Evolutionary conservation across 352 stramenopile species (phyloP), one percentile per base, ranked within the genome.

Genomic region (Phytopythium ostracodes): DNA sequence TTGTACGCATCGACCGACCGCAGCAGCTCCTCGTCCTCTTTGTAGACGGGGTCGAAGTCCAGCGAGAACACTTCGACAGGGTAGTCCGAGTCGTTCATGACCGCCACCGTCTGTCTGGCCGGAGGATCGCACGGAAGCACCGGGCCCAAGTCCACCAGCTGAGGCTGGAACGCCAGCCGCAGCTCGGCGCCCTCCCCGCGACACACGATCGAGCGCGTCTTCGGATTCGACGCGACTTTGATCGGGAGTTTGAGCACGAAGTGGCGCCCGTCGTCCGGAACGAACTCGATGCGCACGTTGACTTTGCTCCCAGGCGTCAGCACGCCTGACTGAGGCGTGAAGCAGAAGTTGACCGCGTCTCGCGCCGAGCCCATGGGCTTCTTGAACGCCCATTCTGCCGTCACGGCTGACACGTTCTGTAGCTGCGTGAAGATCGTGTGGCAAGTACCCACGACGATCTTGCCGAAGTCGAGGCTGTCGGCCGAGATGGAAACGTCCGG

Each of bases 241-340:
- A 98, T 81, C 24, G 89, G 88, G 5, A 98, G 63, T 49, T 96
- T 96, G 42, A 97, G 59, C 29, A 78, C 59, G 59, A 90, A 96
- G 8, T 84, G 73, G 11, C 88, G 86, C 2, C 75, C 83, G 31
- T 96, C 84, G 25, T 91, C 70, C 0, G 92, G 92, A 11, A 96
- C 57, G 67, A 98, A 98, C 58, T 98, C 88, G 22, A 98, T 79
- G 47, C 88, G 72, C 14, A 98, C 69, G 58, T 97, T 98, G 15
- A 72, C 73, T 63, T 88, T 89, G 29, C 83, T 77, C 6, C 84
- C 82, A 2, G 92, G 86, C 11, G 75, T 63, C 15, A 98, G 73
- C 3, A 83, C 68, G 0, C 94, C 94, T 36, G 64, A 82, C 36
- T 72, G 75, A 1, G 92, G 92, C 12, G 72, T 81, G 17, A 97